Evolutionary conservation across 2,329 filamentous ascomycete species (phyloP).

Genomic region (Cladophialophora psammophila): DNA sequence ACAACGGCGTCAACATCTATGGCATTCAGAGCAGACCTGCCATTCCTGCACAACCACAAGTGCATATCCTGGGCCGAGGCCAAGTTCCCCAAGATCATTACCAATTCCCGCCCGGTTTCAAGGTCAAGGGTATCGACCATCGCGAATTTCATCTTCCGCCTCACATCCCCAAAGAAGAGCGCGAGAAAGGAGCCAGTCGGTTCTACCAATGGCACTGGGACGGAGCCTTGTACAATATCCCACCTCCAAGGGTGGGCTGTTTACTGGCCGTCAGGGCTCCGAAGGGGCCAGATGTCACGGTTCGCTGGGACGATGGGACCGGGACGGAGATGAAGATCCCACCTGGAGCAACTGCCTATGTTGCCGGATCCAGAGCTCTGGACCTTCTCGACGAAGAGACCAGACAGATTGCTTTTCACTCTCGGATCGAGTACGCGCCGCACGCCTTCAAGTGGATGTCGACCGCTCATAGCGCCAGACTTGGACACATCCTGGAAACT

Average conservation of each 20-base stretch:
- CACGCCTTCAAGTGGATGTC: conserved; percentile 51
- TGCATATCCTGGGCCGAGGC: conserved; percentile 50
- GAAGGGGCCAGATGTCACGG: conserved; percentile 44
- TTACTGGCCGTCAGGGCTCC: conserved; percentile 48
- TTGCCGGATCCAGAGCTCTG: conserved; percentile 42
- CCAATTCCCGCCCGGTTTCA: conserved; percentile 49
- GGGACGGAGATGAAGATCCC: conserved; percentile 46
- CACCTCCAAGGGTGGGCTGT: conserved; percentile 48
- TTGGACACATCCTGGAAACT: conserved; percentile 46
- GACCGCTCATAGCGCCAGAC: conserved; percentile 45
- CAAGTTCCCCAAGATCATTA: conserved; percentile 47
- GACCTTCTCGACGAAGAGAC: conserved; percentile 43
- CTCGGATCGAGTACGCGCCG: conserved; percentile 48
- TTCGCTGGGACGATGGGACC: conserved; percentile 48
- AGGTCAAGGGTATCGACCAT: conserved; percentile 50
- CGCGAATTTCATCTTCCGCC: conserved; percentile 50
- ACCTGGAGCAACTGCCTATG: conserved; percentile 47
- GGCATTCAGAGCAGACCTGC: conserved; percentile 46
- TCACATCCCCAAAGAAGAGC: conserved; percentile 46
- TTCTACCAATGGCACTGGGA: conserved; percentile 52
- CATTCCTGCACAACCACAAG: conserved; percentile 49
- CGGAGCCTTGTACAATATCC: conserved; percentile 47
- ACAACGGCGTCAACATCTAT: conserved; percentile 48
- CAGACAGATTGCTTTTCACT: conserved; percentile 43
- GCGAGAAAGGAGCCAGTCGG: conserved; percentile 45